These are phyloP conservation scores for Poa annua DNA, from an alignment of 176 grass and related monocot species.

Conservation along the genomic window DNA sequence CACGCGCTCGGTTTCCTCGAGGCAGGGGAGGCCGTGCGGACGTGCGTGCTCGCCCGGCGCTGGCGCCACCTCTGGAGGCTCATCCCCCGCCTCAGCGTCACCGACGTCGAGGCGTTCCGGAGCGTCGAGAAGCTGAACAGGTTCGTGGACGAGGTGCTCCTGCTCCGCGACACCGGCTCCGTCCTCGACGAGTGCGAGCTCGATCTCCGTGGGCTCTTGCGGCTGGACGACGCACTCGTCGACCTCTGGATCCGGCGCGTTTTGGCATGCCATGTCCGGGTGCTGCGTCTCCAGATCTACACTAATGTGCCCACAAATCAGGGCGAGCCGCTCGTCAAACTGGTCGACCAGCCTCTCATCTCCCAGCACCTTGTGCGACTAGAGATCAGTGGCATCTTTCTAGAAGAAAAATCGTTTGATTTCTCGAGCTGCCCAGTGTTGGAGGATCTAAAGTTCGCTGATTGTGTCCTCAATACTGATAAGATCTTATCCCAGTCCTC, in stretches of 20 bases:
- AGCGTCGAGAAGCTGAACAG: not conserved
- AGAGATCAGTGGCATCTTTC: not conserved
- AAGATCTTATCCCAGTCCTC: slow-evolving; percentile 13
- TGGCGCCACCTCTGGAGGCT: slow-evolving; percentile 16
- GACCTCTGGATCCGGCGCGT: slow-evolving; percentile 8
- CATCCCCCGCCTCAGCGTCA: slow-evolving; percentile 3
- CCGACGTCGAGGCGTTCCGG: not conserved
- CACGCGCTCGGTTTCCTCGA: not conserved
- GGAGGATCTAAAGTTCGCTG: not conserved
- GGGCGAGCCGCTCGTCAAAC: not conserved
- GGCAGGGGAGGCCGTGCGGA: not conserved
- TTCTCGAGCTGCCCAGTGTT: slow-evolving; percentile 10
- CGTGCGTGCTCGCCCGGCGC: not conserved
- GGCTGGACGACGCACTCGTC: not conserved
- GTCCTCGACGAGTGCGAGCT: not conserved
- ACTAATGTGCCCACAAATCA: not conserved
- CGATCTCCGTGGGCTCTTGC: not conserved
- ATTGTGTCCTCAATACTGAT: not conserved
- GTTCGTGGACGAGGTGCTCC: not conserved
- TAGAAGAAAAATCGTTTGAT: not conserved
- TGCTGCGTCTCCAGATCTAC: not conserved
- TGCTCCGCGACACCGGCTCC: not conserved
- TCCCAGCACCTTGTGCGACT: not conserved
- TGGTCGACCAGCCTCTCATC: not conserved
- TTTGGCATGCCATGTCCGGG: not conserved